These are phyloP conservation scores for Melaleuca alternifolia DNA, from an alignment of 345 rosid species.

Conservation along the genomic window DNA sequence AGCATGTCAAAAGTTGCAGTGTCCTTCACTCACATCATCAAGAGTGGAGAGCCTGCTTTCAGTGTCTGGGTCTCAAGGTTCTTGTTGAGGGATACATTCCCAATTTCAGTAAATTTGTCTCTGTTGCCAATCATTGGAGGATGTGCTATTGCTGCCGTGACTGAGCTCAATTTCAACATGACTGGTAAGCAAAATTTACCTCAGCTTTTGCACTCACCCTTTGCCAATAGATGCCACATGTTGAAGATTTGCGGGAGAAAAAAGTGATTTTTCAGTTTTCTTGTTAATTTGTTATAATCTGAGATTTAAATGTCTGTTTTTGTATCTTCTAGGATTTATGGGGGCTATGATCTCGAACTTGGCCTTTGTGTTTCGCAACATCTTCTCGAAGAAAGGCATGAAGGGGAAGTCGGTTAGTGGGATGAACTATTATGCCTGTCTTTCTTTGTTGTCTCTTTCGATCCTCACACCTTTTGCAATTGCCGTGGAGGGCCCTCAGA, in stretches of 20 bases:
- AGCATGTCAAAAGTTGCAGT: slow-evolving; percentile 99
- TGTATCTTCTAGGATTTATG: slow-evolving; percentile 64
- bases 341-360: slow-evolving; percentile 96
- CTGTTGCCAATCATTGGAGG: slow-evolving; percentile 90
- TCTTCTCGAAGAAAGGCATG: slow-evolving; percentile 97
- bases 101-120: slow-evolving; percentile 66
- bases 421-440: slow-evolving; percentile 94
- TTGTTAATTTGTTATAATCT: background rate
- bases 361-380: slow-evolving; percentile 88
- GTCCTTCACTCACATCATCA: slow-evolving; percentile 92
- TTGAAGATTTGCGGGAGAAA: background rate
- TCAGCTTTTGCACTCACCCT: background rate
- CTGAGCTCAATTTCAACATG: slow-evolving; percentile 92
- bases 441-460: slow-evolving; percentile 71
- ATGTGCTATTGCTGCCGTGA: slow-evolving; percentile 82
- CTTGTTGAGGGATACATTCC: slow-evolving; percentile 64
- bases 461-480: slow-evolving; percentile 87
- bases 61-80: slow-evolving; percentile 76
- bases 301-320: background rate
- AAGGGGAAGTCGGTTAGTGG: slow-evolving; percentile 88
- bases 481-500: slow-evolving; percentile 90
- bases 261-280: background rate
- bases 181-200: slow-evolving; percentile 35
- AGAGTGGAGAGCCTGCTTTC: slow-evolving; percentile 96
- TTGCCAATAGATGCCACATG: background rate